Conservation (phyloP, 2,329 filamentous ascomycete genomes). For the Endothia cerciana region DNA sequence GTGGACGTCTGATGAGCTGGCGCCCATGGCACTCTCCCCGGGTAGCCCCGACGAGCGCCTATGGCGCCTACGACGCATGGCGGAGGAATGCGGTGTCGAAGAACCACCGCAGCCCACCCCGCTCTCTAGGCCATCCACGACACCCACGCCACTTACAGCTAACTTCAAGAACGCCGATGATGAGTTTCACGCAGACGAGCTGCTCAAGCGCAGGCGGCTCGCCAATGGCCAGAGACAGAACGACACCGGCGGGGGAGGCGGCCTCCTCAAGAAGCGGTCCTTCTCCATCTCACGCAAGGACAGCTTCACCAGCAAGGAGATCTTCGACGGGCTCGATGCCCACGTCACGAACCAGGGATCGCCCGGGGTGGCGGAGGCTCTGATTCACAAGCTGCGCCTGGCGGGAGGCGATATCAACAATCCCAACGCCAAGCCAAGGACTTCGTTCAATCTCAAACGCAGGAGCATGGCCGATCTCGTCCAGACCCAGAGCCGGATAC, state of each 20-base stretch:
- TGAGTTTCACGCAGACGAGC: conserved; percentile 56
- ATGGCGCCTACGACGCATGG: conserved; percentile 53
- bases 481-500: conserved; percentile 54
- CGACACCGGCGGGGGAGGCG: conserved; percentile 36
- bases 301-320: conserved; percentile 55
- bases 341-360: conserved; percentile 55
- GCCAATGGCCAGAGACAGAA: conserved; percentile 37
- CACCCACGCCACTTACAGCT: conserved; percentile 40
- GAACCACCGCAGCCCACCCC: conserved; percentile 45
- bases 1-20: not conserved
- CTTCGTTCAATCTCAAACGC: conserved; percentile 53
- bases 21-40: conserved; percentile 25
- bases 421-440: conserved; percentile 48
- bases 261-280: conserved; percentile 41
- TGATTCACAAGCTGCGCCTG: conserved; percentile 53
- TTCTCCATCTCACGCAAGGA: conserved; percentile 54
- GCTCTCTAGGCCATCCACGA: conserved; percentile 42
- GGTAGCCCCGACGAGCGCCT: conserved; percentile 44
- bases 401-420: conserved; percentile 57
- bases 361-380: conserved; percentile 59
- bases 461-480: conserved; percentile 56
- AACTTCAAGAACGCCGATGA: conserved; percentile 53
- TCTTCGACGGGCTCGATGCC: conserved; percentile 54
- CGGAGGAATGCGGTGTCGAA: conserved; percentile 54
- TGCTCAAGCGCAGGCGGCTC: conserved; percentile 52